Base-by-base conservation (phyloP, 1,139 yeast genomes). In the Wickerhamomyces sp. region DNA sequence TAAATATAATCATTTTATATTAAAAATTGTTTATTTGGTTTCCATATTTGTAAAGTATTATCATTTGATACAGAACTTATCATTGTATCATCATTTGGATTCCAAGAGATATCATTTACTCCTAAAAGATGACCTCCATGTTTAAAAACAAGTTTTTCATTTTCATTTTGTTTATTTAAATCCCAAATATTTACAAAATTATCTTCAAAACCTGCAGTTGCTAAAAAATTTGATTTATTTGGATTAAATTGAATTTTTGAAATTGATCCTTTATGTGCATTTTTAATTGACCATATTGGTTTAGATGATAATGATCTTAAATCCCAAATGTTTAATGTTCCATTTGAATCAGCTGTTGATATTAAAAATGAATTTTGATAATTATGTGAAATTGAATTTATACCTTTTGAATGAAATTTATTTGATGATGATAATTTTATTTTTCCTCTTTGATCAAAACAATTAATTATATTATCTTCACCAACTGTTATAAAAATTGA, bases 121-220 rank as follows among this genome's bases (percentile, higher is more conserved):
- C 94, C 91, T 45, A 85, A 71, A 76, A 93, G 79, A 62, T 93
- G 99, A 0, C 99, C 99, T 11, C 85, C 88, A 63, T 94, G 99
- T 34, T 78, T 73, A 60, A 93, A 91, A 26, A 82, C 49, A 39
- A 82, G 65, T 60, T 70, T 53, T 56, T 73, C 45, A 13, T 65
- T 65, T 6, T 72, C 73, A 8, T 64, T 60, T 18, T 18, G 23
- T 32, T 63, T 60, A 2, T 76, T 58, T 4, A 81, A 64, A 59
- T 89, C 91, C 82, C 89, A 86, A 3, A 93, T 46, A 56, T 79
- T 78, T 10, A 87, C 91, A 36, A 78, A 65, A 7, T 81, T 76
- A 62, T 91, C 98, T 1, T 70, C 65, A 44, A 71, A 73, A 0
- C 95, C 87, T 0, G 85, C 81, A 1, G 90, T 74, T 0, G 90